phyloP scores from a whole-genome alignment of 2,329 filamentous ascomycete genomes.

The Cadophora gregata region DNA sequence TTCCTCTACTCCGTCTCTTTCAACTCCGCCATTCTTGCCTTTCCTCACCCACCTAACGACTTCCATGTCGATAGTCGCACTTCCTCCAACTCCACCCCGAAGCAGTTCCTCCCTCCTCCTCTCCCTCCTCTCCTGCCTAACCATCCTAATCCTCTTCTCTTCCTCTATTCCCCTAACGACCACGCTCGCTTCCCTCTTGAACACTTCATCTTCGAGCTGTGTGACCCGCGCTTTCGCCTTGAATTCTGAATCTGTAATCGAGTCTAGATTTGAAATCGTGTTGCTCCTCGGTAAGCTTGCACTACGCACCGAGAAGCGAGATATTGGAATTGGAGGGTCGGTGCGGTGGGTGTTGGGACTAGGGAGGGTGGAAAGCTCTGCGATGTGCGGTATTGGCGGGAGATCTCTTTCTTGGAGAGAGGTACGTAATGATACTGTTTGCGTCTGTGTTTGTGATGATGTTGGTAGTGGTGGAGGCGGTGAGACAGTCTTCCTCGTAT shows the following conservation, averaged over 20 bases:
- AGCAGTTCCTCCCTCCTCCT: constrained; percentile 10
- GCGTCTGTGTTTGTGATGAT: not conserved
- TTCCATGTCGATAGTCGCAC: constrained; percentile 4
- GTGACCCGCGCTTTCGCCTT: not conserved
- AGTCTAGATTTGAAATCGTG: not conserved
- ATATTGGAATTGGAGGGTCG: not conserved
- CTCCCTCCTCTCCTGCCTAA: constrained; percentile 14
- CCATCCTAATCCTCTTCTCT: not conserved
- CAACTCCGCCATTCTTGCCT: not conserved
- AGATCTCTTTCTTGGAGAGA: not conserved
- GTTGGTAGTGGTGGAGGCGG: constrained; percentile 6
- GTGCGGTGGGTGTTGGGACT: not conserved
- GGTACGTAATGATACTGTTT: not conserved
- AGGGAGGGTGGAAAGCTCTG: not conserved
- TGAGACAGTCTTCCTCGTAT: constrained; percentile 12
- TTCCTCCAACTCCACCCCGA: constrained; percentile 9
- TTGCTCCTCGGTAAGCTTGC: not conserved
- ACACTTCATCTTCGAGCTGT: not conserved
- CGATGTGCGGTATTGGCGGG: not conserved
- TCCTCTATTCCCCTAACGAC: not conserved
- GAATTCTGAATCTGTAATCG: not conserved
- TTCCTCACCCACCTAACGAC: constrained; percentile 5
- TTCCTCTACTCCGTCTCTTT: not conserved
- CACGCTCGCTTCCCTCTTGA: constrained; percentile 3
- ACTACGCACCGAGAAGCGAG: constrained; percentile 11